A percentile compares a stretch with the other conserved stretches of the same genome.
Evolutionary conservation across 2,329 filamentous ascomycete genomes (phyloP).

Genomic region (Microdochium nivale): DNA sequence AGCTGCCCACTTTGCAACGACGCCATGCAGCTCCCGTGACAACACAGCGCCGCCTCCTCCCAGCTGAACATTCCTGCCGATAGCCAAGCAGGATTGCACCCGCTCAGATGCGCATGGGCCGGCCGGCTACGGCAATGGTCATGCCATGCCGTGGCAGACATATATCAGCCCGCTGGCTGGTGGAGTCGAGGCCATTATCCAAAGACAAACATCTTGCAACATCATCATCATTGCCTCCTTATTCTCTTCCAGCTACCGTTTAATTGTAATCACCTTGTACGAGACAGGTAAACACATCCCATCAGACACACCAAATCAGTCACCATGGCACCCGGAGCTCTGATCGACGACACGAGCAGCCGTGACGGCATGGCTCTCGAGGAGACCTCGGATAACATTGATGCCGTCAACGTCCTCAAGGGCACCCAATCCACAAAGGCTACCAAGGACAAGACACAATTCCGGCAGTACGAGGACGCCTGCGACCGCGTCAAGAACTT

Average conservation of each 20-base stretch:
- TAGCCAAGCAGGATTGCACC: too few species aligned
- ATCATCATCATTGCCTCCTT: too few species aligned
- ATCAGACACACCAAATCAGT: background rate
- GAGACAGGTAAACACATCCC: background rate
- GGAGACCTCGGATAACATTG: conserved; percentile 35
- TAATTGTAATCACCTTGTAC: too few species aligned
- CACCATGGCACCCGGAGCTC: conserved; percentile 20
- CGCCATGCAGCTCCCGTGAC: too few species aligned
- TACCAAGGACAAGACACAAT: conserved; percentile 70
- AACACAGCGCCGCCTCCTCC: too few species aligned
- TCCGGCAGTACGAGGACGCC: conserved; percentile 76
- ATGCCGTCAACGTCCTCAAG: conserved; percentile 47
- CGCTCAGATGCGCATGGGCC: too few species aligned
- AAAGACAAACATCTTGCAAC: background rate
- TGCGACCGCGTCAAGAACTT: conserved; percentile 81
- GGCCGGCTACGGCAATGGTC: too few species aligned
- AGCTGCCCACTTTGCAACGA: background rate
- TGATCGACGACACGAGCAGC: conserved; percentile 16
- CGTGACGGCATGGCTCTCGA: conserved; percentile 30
- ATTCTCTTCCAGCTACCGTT: too few species aligned
- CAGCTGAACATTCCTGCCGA: too few species aligned
- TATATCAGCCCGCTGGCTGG: too few species aligned
- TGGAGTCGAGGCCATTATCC: too few species aligned
- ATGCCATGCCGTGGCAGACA: too few species aligned
- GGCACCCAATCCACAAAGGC: conserved; percentile 56